Base-by-base conservation (phyloP, 805 yeast genomes). In the Lachancea mirantina region DNA sequence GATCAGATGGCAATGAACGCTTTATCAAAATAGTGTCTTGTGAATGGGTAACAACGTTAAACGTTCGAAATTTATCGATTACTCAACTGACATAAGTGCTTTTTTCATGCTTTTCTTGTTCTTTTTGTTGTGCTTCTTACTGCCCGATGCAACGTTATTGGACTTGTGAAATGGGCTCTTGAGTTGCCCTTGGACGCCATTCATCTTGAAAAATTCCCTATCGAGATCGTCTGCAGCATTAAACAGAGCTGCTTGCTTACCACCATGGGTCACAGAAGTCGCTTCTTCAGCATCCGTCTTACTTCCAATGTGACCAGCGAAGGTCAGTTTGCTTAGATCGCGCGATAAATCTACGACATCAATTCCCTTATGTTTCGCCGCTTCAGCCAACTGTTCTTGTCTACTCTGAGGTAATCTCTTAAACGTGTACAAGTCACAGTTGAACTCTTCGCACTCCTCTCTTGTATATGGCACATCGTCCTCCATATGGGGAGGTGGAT, bases 221-320 rank as follows among this genome's bases (percentile, higher is more conserved):
- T 89, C 96, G 43, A 89, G 65, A 46, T 84, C 92, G 25, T 75
- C 84, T 21, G 89, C 85, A 5, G 85, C 81, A 52, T 80, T 78
- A 44, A 71, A 73, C 41, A 81, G 65, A 2, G 85, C 84, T 8
- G 92, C 89, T 52, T 82, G 87, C 43, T 73, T 77, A 59, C 92
- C 92, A 62, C 92, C 89, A 47, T 82, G 79, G 36, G 71, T 74
- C 31, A 72, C 69, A 7, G 80, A 64, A 36, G 65, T 68, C 4
- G 78, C 70, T 16, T 59, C 62, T 28, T 61, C 59, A 7, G 49
- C 49, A 10, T 49, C 47, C 21, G 62, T 73, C 15, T 64, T 65
- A 22, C 66, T 68, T 30, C 75, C 78, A 32, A 79, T 67, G 53
- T 85, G 95, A 45, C 78, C 75, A 3, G 94, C 80, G 52, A 87